Evolutionary conservation across 345 rosid species (phyloP).

Genomic region (Cardamine occulta): DNA sequence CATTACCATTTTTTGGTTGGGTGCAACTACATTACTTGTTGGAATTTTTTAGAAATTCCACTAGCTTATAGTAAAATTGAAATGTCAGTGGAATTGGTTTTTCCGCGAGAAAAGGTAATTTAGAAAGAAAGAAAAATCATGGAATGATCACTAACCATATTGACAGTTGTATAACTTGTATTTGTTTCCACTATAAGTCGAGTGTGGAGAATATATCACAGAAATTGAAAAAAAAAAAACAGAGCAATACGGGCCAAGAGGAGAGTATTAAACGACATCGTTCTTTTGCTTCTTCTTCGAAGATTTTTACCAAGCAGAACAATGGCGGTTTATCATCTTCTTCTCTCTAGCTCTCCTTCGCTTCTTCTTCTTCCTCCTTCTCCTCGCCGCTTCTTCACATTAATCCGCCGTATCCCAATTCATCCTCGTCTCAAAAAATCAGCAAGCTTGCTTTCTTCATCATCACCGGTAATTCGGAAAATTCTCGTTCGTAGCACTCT

Average conservation of each 20-base stretch:
- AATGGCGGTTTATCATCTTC: constrained; percentile 58
- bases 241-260: not conserved
- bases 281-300: not conserved
- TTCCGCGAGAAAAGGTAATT: not conserved
- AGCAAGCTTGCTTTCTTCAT: constrained; percentile 9
- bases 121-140: not conserved
- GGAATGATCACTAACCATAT: not conserved
- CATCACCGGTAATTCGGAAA: constrained; percentile 32
- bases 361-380: constrained; percentile 25
- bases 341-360: constrained; percentile 49
- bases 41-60: not conserved
- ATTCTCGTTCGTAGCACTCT: constrained; percentile 49
- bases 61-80: not conserved
- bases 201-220: no score
- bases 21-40: not conserved
- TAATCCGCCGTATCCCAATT: not conserved
- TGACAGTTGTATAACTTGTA: not conserved
- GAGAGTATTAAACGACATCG: not conserved
- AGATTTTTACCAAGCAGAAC: not conserved
- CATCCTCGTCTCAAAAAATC: constrained; percentile 18
- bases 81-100: not conserved
- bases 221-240: not conserved
- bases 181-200: not conserved
- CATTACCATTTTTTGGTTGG: not conserved
- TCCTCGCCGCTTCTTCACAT: constrained; percentile 38